phyloP scores from a whole-genome alignment of 2,329 filamentous ascomycete species.

The Colletotrichum sp. region DNA sequence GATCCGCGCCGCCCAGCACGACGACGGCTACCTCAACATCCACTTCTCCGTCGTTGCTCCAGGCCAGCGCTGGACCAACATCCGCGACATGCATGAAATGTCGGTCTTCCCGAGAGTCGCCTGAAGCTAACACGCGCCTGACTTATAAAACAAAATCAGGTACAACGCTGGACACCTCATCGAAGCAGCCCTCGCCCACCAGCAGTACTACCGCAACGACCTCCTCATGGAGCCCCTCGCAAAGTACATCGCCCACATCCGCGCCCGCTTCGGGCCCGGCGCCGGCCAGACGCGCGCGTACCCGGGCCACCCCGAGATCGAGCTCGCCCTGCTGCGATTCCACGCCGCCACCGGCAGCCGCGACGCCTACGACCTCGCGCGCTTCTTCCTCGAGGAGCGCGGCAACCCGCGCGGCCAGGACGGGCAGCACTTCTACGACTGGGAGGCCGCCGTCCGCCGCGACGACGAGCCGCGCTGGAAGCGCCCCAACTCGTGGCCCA shows the following conservation, averaged over 20 bases:
- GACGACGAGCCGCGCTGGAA: constrained; percentile 39
- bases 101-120: constrained; percentile 31
- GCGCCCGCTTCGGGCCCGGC: constrained; percentile 54
- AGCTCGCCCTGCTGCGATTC: constrained; percentile 48
- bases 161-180: constrained; percentile 68
- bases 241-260: constrained; percentile 60
- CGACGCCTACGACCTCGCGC: constrained; percentile 50
- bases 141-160: constrained; percentile 30
- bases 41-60: constrained; percentile 67
- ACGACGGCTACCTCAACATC: constrained; percentile 68
- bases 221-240: constrained; percentile 56
- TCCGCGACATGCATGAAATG: constrained; percentile 68
- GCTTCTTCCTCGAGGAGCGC: constrained; percentile 63
- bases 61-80: constrained; percentile 59
- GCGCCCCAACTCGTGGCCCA: constrained; percentile 52
- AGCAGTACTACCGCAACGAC: constrained; percentile 55
- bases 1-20: constrained; percentile 61
- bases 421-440: constrained; percentile 58
- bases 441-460: constrained; percentile 44
- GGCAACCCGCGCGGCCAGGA: constrained; percentile 53
- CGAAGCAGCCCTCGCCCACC: constrained; percentile 63
- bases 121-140: background rate
- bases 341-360: constrained; percentile 33
- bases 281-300: constrained; percentile 60
- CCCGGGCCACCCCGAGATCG: constrained; percentile 63